Evolutionary conservation across 106 monocot genomes (phyloP), one percentile per base, ranked within the genome.

Genomic region (Gastrodia elata): DNA sequence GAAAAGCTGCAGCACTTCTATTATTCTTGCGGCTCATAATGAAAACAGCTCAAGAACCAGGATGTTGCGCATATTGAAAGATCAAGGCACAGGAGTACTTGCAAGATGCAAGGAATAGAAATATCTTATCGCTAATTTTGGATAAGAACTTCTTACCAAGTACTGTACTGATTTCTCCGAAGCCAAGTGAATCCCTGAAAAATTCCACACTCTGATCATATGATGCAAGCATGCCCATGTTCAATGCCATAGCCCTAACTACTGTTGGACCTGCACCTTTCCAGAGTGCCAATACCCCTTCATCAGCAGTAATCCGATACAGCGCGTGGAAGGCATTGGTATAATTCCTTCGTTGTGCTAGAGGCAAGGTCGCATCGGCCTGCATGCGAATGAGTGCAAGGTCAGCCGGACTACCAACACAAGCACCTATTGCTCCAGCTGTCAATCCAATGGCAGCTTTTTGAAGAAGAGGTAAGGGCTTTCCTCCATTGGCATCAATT

Each of bases 171-270:
- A 85, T 71, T 88, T 91, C 91, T 38, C 88, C 91, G 55, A 88
- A 56, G 68, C 88, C 91, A 77, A 85, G 82, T 40, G 85, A 84
- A 80, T 88, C 91, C 69, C 82, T 88, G 77, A 92, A 92, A 49
- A 88, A 73, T 68, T 92, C 91, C 3, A 92, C 82, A 59, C 86
- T 92, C 76, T 92, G 88, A 74, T 92, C 91, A 82, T 92, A 92
- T 28, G 91, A 92, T 8, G 91, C 91, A 81, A 92, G 91, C 91
- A 92, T 88, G 68, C 91, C 91, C 91, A 88, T 92, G 74, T 92
- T 92, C 27, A 91, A 59, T 30, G 91, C 73, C 91, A 91, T 92
- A 33, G 91, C 91, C 49, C 88, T 75, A 5, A 88, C 88, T 35
- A 92, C 86, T 32, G 88, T 92, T 68, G 88, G 91, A 14, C 91